Evolutionary conservation across 2,329 filamentous ascomycete species (phyloP).

Genomic region (Aspergillus ibericus): DNA sequence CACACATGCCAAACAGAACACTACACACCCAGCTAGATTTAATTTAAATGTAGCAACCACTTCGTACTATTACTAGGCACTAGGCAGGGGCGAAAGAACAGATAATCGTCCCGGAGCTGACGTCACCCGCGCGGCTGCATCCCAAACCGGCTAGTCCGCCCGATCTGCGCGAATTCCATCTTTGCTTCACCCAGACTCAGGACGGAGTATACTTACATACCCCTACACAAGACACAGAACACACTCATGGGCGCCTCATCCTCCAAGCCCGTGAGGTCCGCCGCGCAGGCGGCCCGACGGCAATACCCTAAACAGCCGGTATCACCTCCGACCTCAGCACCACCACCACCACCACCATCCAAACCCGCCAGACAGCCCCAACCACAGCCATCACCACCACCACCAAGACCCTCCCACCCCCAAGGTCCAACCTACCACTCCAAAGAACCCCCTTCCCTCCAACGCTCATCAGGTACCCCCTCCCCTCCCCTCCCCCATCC

Average conservation of each 20-base stretch:
- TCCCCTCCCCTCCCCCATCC: background rate
- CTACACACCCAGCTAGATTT: too few relatives aligned
- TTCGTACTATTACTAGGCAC: too few relatives aligned
- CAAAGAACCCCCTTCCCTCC: background rate
- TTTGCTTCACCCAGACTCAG: background rate
- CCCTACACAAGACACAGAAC: background rate
- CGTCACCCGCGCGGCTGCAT: constrained; percentile 20
- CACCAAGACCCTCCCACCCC: background rate
- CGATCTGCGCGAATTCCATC: background rate
- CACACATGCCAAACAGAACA: background rate
- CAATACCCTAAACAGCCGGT: constrained; percentile 55
- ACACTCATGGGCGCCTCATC: constrained; percentile 58
- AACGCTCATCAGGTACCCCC: constrained; percentile 12
- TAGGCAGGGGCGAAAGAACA: background rate
- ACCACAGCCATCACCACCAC: constrained; percentile 20
- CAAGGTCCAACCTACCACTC: constrained; percentile 6
- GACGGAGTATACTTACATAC: too few relatives aligned
- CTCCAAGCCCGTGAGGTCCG: constrained; percentile 55
- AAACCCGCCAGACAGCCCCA: constrained; percentile 35
- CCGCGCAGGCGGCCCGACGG: constrained; percentile 51
- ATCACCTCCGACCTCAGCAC: constrained; percentile 36
- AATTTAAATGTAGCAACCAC: too few relatives aligned
- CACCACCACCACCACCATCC: constrained; percentile 29
- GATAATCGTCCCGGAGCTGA: constrained; percentile 9
- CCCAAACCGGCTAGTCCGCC: constrained; percentile 20